Base-by-base conservation (phyloP, 148 eudicot species). In the Gaultheria prostrata region DNA sequence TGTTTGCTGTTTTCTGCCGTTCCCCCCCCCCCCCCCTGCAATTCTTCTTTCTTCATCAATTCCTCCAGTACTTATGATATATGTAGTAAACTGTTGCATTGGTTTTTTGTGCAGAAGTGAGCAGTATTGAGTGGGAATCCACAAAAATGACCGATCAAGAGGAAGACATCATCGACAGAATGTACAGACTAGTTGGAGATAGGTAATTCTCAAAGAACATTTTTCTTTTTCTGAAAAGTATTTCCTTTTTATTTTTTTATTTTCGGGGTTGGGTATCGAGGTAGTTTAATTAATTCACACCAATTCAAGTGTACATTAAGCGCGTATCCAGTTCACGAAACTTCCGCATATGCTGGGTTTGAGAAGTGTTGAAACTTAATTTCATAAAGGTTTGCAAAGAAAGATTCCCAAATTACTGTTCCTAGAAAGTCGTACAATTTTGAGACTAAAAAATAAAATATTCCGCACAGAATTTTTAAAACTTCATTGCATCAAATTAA, bases 171-270 rank as follows among this genome's bases (percentile, higher is more conserved):
- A 81, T 87, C 48, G 43, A 71, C 78, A 82, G 86, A 53, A 87
- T 87, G 89, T 83, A 87, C 84, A 87, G 65, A 35, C 87, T 87
- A 17, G 89, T 87, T 30, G 89, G 89, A 80, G 87, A 87, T 63
- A 87, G 81, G 89, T 87, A 80, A 79, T 24, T 76, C 43, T 3
- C 35, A 33, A 26, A 11, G 12, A n/a, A 21, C 24, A n/a, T 24
- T 21, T 59, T 8, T 21, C 26, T 59, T 59, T 21, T 21, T 11
- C n/a, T n/a, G n/a, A n/a, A n/a, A 63, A 24, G 0, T 20, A 1
- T 65, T 61, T 63, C 30, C 2, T 67, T 67, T 30, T 13, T 17
- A 1, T 28, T 12, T 2, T 65, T 65, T 63, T 65, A 3, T 0
- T 28, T 10, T 70, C 14, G 9, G 46, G 1, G 33, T 18, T 71